Evolutionary conservation across 73 alveolate genomes (phyloP).

Genomic region (Symbiodinium natans): DNA sequence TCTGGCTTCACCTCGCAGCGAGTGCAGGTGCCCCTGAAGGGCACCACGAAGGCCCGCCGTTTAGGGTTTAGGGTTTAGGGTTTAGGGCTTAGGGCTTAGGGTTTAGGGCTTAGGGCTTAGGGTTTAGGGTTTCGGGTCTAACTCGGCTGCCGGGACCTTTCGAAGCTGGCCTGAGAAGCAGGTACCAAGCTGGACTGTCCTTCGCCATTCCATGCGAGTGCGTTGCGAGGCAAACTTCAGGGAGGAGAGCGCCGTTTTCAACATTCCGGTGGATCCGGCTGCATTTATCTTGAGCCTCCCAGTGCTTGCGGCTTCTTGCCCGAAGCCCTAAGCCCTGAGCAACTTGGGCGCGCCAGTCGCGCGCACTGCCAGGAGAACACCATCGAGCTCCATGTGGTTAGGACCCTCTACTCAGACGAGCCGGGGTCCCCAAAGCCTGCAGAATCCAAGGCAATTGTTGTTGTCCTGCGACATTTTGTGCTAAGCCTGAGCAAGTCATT

Average conservation of each 20-base stretch:
- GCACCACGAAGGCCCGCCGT: slow-evolving; percentile 72
- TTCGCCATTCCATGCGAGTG: too few relatives aligned
- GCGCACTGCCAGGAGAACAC: slow-evolving; percentile 25
- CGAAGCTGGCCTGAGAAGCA: too few relatives aligned
- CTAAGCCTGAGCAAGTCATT: neutral
- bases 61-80: too few relatives aligned
- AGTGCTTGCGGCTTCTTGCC: too few relatives aligned
- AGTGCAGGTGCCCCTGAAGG: slow-evolving; percentile 84
- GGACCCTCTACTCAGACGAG: slow-evolving; percentile 89
- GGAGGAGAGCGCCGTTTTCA: slow-evolving; percentile 60
- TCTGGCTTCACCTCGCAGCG: slow-evolving; percentile 88
- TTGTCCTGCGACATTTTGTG: neutral
- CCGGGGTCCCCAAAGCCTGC: slow-evolving; percentile 10
- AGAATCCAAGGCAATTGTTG: neutral
- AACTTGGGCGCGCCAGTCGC: neutral
- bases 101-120: too few relatives aligned
- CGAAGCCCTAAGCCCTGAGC: neutral
- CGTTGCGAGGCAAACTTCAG: slow-evolving; percentile 53
- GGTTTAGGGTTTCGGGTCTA: too few relatives aligned
- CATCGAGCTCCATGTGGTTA: slow-evolving; percentile 39
- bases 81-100: too few relatives aligned
- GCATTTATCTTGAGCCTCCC: too few relatives aligned
- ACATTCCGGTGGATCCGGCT: slow-evolving; percentile 9
- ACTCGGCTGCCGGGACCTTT: too few relatives aligned
- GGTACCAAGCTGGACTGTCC: too few relatives aligned